Base-by-base conservation (phyloP, 345 rosid genomes). In the Boechera stricta region DNA sequence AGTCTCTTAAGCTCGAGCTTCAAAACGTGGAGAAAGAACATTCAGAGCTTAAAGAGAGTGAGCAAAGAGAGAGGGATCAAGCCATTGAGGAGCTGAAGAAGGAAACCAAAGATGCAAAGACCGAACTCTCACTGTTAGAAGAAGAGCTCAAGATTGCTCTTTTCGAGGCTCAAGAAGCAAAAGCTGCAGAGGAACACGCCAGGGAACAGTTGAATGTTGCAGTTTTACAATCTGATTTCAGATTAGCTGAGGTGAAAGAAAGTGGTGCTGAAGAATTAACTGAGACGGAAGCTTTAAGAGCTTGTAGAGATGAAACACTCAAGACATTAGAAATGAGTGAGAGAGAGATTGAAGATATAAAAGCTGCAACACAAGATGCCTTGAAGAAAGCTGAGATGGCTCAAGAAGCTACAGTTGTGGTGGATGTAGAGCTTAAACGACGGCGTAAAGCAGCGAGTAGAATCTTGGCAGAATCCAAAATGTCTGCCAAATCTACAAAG, bases 261-360 rank as follows among this genome's bases (percentile, higher is more conserved):
- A 86, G 77, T 15, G 92, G 85, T 66, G 90, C 79, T 16, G 86
- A 82, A 56, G 96, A 91, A 71, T 57, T 88, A 79, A 97, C 87
- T 44, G 95, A 94, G 90, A 92, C 87, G 2, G 92, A 92, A 82
- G 97, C 95, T n/a, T 89, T 90, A 72, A 89, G 84, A 85, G 98
- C 97, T 62, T 88, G 97, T 36, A 95, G 90, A 80, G 89, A 86
- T 38, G 98, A 89, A 80, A 90, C 93, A 6, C 74, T 87, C 10
- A 90, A 87, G 86, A 89, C 82, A 72, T 58, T 88, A 41, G 89
- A 87, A 75, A 85, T 86, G 70, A 87, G 84, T 36, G 79, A 84
- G 78, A 90, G 84, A 71, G 93, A 89, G 86, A 90, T 94, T 1
- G 87, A 85, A 73, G 93, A 88, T 67, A 89, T 88, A 86, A 88